Conservation (phyloP, 1,139 yeast genomes). For the Scheffersomyces insectosa region DNA sequence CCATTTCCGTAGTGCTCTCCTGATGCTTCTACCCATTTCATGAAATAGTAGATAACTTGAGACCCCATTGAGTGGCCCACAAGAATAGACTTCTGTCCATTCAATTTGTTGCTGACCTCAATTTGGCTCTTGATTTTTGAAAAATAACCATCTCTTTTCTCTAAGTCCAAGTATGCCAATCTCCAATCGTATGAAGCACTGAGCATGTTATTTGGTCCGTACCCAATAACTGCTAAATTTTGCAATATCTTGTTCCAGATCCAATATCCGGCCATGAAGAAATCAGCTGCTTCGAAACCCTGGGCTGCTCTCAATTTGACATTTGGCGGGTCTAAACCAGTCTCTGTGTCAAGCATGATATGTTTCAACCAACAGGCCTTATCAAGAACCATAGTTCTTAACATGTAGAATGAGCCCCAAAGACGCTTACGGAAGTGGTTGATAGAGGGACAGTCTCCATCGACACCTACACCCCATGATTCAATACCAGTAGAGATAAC, state of each 20-base stretch:
- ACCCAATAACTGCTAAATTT: conserved; percentile 90
- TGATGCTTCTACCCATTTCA: conserved; percentile 94
- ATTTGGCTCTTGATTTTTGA: conserved; percentile 70
- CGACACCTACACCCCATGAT: conserved; percentile 76
- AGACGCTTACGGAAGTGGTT: conserved; percentile 85
- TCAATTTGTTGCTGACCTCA: conserved; percentile 50
- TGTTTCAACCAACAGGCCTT: conserved; percentile 93
- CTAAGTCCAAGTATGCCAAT: conserved; percentile 83
- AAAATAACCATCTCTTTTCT: conserved; percentile 82
- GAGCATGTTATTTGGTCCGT: conserved; percentile 86
- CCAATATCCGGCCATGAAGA: conserved; percentile 97
- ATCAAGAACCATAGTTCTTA: conserved; percentile 87
- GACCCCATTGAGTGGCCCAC: conserved; percentile 97
- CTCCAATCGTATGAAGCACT: conserved; percentile 98
- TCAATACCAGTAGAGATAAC: conserved; percentile 95
- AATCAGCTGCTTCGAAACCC: conserved; percentile 97
- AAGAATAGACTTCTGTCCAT: conserved; percentile 74
- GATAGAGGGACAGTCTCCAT: conserved; percentile 75
- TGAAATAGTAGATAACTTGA: conserved; percentile 80
- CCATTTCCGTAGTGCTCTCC: conserved; percentile 85
- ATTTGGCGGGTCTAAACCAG: conserved; percentile 90
- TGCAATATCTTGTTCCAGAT: conserved; percentile 95
- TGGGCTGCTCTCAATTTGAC: conserved; percentile 85
- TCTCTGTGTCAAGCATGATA: conserved; percentile 81
- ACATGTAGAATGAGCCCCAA: conserved; percentile 98